Evolutionary conservation across 768 basidiomycete species (phyloP), one percentile per base, ranked within the genome.

Genomic region (Xanthoconium stramineum): DNA sequence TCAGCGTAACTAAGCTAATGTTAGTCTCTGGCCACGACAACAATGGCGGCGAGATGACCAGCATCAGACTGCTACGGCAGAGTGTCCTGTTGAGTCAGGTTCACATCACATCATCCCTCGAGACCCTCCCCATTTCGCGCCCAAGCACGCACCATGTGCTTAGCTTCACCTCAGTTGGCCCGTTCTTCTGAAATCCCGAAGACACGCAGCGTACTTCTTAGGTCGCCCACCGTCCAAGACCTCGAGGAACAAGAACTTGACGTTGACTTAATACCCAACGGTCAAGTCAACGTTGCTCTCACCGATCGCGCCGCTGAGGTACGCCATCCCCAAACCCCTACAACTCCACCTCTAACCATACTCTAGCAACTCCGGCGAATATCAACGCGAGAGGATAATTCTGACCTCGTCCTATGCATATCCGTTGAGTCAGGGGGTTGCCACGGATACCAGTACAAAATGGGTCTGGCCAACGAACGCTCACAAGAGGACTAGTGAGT

Each of bases 401-500:
- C 83, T 0, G 65, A 81, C 47, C 78, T 89, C 24, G 91, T 86
- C 5, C 76, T 98, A 24, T 78, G 94, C 60, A 80, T 98, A 60
- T 77, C 85, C 1, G 93, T 98, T 28, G 94, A 97, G 65, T 91
- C 24, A 24, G 24, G 24, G 4, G 24, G 24, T 2, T 24, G 24
- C 24, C 24, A 24, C 24, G 24, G 24, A 37, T 98, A 98, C 71
- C 94, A 97, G 65, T 97, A 98, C 72, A 95, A 91, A 62, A 83
- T 98, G 81, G 85, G 88, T 53, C 79, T 98, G 5, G 87, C 89
- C 3, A 79, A 77, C 37, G 72, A 74, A 43, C 77, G 78, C 15
- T 75, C 79, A 30, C 77, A 78, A 6, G 93, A 94, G 60, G 94
- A 97, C 72, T 96, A 94, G 94, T 95, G 68, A 69, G 91, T 76